These are phyloP conservation scores for Talaromyces funiculosus DNA, from an alignment of 2,329 filamentous ascomycete genomes.

Conservation along the genomic window DNA sequence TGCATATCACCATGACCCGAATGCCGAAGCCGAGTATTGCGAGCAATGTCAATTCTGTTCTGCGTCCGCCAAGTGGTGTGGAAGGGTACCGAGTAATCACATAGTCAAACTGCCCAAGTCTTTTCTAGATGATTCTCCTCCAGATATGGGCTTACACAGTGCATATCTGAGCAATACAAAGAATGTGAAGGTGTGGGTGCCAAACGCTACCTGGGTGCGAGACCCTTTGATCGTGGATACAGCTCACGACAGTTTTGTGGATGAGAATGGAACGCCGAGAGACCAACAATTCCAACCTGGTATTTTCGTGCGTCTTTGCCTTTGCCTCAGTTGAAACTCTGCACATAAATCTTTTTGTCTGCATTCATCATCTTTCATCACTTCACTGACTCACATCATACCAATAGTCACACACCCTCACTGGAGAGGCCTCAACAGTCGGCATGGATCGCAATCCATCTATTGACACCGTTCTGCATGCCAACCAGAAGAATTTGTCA, in stretches of 20 bases:
- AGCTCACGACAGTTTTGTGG: constrained; percentile 1
- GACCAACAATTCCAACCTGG: constrained; percentile 3
- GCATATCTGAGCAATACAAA: not conserved
- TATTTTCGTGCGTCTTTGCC: constrained; percentile 10
- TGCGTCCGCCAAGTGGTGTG: constrained; percentile 12
- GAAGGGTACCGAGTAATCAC: constrained; percentile 5
- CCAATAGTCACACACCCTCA: constrained; percentile 6
- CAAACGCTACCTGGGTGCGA: constrained; percentile 15
- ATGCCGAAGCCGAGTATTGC: constrained; percentile 8
- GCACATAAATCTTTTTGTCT: not conserved
- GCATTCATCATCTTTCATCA: not conserved
- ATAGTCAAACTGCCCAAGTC: not conserved
- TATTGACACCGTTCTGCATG: not conserved
- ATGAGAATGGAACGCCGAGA: not conserved
- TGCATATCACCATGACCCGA: constrained; percentile 11
- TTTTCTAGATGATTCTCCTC: constrained; percentile 1
- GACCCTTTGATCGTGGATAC: constrained; percentile 16
- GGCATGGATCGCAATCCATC: not conserved
- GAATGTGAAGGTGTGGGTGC: constrained; percentile 11
- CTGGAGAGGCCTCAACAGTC: not conserved
- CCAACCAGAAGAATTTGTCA: not conserved
- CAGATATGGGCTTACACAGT: not conserved
- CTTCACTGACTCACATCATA: not conserved
- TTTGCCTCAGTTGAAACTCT: not conserved
- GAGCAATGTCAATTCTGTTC: constrained; percentile 16